Percentiles rank a stretch among this genome's conserved stretches.
Conservation (phyloP, 2,329 filamentous ascomycete species). For the Aspergillus fumigatiaffinis region DNA sequence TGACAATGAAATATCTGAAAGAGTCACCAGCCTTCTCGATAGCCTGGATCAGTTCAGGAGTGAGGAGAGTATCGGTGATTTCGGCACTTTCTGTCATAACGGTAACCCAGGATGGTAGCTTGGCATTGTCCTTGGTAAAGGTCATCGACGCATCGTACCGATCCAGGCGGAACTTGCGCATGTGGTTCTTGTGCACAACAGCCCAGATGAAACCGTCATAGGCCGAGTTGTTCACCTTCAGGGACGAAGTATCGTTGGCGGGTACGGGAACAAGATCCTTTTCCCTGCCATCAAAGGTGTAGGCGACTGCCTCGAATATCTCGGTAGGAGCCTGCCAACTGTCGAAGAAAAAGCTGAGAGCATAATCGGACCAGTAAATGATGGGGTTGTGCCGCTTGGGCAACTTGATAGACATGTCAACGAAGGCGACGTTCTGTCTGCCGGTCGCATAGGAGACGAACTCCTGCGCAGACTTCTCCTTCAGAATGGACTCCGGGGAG, state of each 20-base stretch:
- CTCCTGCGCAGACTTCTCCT: conserved; percentile 84
- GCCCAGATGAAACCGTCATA: conserved; percentile 95
- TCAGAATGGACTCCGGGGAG: conserved; percentile 62
- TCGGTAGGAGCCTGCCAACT: conserved; percentile 67
- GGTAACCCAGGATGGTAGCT: conserved; percentile 84
- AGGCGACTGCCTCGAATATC: conserved; percentile 69
- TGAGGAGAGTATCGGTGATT: conserved; percentile 82
- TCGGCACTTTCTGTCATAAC: conserved; percentile 97
- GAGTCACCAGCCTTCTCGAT: conserved; percentile 72
- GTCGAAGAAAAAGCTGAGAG: conserved; percentile 75
- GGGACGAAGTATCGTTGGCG: conserved; percentile 58
- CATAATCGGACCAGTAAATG: conserved; percentile 61
- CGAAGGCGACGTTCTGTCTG: conserved; percentile 85
- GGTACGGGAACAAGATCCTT: conserved; percentile 65
- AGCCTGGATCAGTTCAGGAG: conserved; percentile 78
- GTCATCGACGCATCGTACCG: conserved; percentile 94
- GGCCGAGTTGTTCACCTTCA: conserved; percentile 51
- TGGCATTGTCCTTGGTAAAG: conserved; percentile 84
- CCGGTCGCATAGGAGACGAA: conserved; percentile 86
- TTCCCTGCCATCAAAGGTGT: conserved; percentile 92
- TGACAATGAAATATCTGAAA: conserved; percentile 83
- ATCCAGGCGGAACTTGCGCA: conserved; percentile 85
- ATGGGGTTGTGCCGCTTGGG: conserved; percentile 84
- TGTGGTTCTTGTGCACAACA: conserved; percentile 88
- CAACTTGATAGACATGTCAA: conserved; percentile 78